Percentiles rank a stretch among this genome's conserved stretches.
Conservation (phyloP, 352 stramenopile species). For the Pythium chondricola region DNA sequence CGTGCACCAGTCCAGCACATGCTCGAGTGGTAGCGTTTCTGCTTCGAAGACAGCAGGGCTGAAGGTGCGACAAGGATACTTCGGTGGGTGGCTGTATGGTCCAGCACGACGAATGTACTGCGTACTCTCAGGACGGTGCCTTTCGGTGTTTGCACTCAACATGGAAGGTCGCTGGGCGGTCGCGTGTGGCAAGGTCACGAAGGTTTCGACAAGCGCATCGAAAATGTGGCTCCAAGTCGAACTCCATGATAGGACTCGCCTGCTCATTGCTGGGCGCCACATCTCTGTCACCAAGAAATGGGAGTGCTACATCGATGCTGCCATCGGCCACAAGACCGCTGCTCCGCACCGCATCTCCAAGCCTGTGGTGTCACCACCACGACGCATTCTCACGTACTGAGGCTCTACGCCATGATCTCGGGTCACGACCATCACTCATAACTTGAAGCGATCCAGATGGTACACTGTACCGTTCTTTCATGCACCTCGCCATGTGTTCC, state of each 20-base stretch:
- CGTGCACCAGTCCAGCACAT: slow-evolving; percentile 11
- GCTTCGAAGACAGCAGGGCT: background rate
- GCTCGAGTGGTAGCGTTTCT: too few species aligned
- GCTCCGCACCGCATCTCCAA: too few species aligned
- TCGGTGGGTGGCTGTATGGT: slow-evolving; percentile 16
- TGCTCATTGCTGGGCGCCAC: slow-evolving; percentile 2
- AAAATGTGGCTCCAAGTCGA: slow-evolving; percentile 20
- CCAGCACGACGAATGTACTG: slow-evolving; percentile 22
- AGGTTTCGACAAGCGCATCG: background rate
- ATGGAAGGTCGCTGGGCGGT: slow-evolving; percentile 33
- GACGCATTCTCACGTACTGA: slow-evolving; percentile 16
- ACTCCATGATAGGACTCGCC: slow-evolving; percentile 3
- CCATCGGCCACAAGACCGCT: slow-evolving; percentile 7
- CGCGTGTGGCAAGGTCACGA: slow-evolving; percentile 25
- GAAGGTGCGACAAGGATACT: slow-evolving; percentile 9
- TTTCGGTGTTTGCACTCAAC: slow-evolving; percentile 36
- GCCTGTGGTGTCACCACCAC: background rate
- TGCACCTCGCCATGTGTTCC: background rate
- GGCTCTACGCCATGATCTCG: too few species aligned
- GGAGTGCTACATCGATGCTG: slow-evolving; percentile 8
- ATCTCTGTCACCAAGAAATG: slow-evolving; percentile 6
- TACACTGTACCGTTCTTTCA: slow-evolving; percentile 9
- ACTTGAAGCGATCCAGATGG: slow-evolving; percentile 23
- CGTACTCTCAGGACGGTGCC: slow-evolving; percentile 22
- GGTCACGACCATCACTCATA: slow-evolving; percentile 27